Base-by-base conservation (phyloP, 2,329 filamentous ascomycete genomes). In the Exophiala xenobiotica region DNA sequence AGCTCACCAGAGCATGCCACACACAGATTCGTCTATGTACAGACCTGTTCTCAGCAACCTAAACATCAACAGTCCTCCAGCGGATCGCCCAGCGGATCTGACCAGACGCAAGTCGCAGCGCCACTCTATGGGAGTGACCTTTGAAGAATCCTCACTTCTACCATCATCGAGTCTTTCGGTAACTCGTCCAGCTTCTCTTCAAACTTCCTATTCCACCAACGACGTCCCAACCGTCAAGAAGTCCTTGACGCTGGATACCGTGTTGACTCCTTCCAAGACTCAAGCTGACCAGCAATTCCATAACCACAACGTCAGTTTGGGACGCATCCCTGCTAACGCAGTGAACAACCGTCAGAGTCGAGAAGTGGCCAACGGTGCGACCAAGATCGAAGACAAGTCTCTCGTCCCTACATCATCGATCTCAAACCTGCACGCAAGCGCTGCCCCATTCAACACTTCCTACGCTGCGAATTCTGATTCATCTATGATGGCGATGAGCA, bases 131-230 rank as follows among this genome's bases (percentile, higher is more conserved):
- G 74, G 74, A 54, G 64, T 70, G 9, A 73, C 61, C 44, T 71
- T 62, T 42, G 63, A 65, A 23, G 59, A 61, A 12, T 45, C 49
- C 44, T 52, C 54, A 24, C 50, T 53, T 46, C 22, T 59, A 22
- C 57, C 60, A 48, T 54, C 59, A 47, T 58, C 68, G 24, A 60
- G 62, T 24, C 65, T 80, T 2, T 70, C 79, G 12, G 68, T 71
- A 20, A 79, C 59, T 59, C 70, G 73, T 18, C 72, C 72, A 14
- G 63, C 61, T 3, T 67, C 70, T 7, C 52, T 96, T 51, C 88
- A 91, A 70, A 85, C 87, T 38, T 96, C 92, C 0, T 96, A 88
- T 73, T 96, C 93, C 7, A 84, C 89, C 47, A 93, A 87, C 68
- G 91, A 97, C 64, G 78, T 96, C 16, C 88, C 90, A 3, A 95